Conservation (phyloP, 2,329 filamentous ascomycete species). For the Neonectria hederae region DNA sequence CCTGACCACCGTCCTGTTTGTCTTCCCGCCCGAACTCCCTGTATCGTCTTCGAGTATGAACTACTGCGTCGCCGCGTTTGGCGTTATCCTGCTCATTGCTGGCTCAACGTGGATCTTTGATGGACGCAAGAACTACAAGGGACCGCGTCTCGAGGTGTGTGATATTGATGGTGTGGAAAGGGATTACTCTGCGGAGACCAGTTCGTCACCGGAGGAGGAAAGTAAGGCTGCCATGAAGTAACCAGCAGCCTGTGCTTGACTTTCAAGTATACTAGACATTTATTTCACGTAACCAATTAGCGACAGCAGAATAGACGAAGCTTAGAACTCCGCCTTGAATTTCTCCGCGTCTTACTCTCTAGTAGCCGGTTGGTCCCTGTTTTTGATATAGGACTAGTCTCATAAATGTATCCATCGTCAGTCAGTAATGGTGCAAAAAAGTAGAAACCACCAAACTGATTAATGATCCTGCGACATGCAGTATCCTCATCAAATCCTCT, state of each 20-base stretch:
- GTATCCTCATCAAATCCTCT: no score
- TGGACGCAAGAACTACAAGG: slow-evolving; percentile 58
- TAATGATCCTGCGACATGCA: no score
- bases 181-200: slow-evolving; percentile 8
- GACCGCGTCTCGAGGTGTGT: slow-evolving; percentile 42
- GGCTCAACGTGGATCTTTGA: slow-evolving; percentile 58
- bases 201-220: slow-evolving; percentile 11
- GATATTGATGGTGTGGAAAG: slow-evolving; percentile 18
- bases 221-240: slow-evolving; percentile 17
- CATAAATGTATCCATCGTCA: no score
- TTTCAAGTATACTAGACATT: slow-evolving; percentile 3
- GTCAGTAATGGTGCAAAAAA: no score
- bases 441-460: no score
- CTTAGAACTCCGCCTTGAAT: neutral
- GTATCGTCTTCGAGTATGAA: slow-evolving; percentile 76
- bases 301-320: slow-evolving; percentile 1
- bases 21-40: slow-evolving; percentile 75
- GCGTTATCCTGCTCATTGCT: slow-evolving; percentile 57
- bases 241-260: neutral
- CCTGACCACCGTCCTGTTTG: slow-evolving; percentile 78
- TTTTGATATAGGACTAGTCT: no score
- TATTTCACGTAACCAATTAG: neutral
- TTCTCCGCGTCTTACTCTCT: neutral
- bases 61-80: slow-evolving; percentile 60
- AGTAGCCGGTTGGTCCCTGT: no score